phyloP scores from a whole-genome alignment of 2,329 filamentous ascomycete genomes.

The Metarhizium sp. region DNA sequence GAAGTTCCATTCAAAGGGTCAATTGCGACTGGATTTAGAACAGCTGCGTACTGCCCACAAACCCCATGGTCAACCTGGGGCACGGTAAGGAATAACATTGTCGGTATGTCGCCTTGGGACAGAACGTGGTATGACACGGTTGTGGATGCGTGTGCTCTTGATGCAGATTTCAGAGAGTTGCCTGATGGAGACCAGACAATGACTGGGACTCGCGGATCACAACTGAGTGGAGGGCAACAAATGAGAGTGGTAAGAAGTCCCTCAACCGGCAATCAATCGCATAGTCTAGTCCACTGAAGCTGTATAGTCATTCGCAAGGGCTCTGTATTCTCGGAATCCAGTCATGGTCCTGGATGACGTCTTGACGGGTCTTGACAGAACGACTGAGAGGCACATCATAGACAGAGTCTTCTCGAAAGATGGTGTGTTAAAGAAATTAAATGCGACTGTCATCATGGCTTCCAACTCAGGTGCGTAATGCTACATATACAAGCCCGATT shows the following conservation, averaged over 20 bases:
- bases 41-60: slow-evolving; percentile 15
- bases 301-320: slow-evolving; percentile 13
- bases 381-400: slow-evolving; percentile 28
- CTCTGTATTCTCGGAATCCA: slow-evolving; percentile 12
- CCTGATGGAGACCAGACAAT: slow-evolving; percentile 12
- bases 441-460: not conserved
- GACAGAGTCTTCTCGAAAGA: slow-evolving; percentile 21
- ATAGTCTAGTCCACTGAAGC: no score
- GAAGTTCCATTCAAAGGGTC: slow-evolving; percentile 11
- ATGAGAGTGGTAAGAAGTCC: slow-evolving; percentile 13
- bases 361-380: slow-evolving; percentile 24
- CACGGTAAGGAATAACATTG: slow-evolving; percentile 14
- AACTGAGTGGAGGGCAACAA: slow-evolving; percentile 17
- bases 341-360: slow-evolving; percentile 23
- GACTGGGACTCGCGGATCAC: slow-evolving; percentile 13
- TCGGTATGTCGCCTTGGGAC: slow-evolving; percentile 10
- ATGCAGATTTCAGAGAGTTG: slow-evolving; percentile 11
- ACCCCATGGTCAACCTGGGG: slow-evolving; percentile 14
- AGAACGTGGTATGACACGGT: slow-evolving; percentile 12
- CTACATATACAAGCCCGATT: no score
- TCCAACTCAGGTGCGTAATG: not conserved
- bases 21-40: slow-evolving; percentile 5
- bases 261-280: no score
- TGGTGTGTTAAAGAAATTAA: slow-evolving; percentile 17
- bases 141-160: slow-evolving; percentile 9